phyloP scores from a whole-genome alignment of 805 yeast genomes.

The Wickerhamiella sorbophila region DNA sequence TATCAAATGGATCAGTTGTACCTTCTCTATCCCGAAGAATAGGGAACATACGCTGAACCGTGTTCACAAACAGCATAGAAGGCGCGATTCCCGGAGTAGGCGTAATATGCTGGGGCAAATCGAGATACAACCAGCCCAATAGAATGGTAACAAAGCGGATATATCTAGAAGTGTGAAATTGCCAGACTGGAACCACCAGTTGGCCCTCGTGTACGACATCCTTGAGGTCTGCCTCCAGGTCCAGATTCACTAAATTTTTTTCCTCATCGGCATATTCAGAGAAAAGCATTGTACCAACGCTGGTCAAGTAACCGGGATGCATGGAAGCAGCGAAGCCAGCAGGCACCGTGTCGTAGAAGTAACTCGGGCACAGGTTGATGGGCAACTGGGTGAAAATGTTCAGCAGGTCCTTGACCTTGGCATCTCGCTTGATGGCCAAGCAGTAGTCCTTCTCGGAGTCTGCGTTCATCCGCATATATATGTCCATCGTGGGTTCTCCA shows the following conservation, averaged over 20 bases:
- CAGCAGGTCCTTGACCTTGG: slow-evolving; percentile 44
- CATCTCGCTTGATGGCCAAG: slow-evolving; percentile 48
- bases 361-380: slow-evolving; percentile 62
- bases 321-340: slow-evolving; percentile 44
- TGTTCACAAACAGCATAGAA: slow-evolving; percentile 40
- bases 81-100: slow-evolving; percentile 89
- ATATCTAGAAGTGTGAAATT: slow-evolving; percentile 26
- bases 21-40: slow-evolving; percentile 35
- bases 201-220: slow-evolving; percentile 82
- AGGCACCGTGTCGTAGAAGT: slow-evolving; percentile 57
- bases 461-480: slow-evolving; percentile 67
- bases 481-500: slow-evolving; percentile 20
- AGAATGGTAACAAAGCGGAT: slow-evolving; percentile 18
- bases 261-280: slow-evolving; percentile 40
- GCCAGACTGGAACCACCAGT: slow-evolving; percentile 65
- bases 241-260: slow-evolving; percentile 32
- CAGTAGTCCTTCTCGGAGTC: slow-evolving; percentile 84
- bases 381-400: slow-evolving; percentile 54
- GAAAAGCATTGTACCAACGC: slow-evolving; percentile 67
- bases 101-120: slow-evolving; percentile 73
- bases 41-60: slow-evolving; percentile 27
- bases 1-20: slow-evolving; percentile 27
- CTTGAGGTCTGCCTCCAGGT: slow-evolving; percentile 36
- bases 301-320: slow-evolving; percentile 71
- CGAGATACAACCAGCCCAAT: slow-evolving; percentile 74